Evolutionary conservation across 2,329 filamentous ascomycete species (phyloP), one percentile per base, ranked within the genome.

Genomic region (Thielaviopsis musarum): DNA sequence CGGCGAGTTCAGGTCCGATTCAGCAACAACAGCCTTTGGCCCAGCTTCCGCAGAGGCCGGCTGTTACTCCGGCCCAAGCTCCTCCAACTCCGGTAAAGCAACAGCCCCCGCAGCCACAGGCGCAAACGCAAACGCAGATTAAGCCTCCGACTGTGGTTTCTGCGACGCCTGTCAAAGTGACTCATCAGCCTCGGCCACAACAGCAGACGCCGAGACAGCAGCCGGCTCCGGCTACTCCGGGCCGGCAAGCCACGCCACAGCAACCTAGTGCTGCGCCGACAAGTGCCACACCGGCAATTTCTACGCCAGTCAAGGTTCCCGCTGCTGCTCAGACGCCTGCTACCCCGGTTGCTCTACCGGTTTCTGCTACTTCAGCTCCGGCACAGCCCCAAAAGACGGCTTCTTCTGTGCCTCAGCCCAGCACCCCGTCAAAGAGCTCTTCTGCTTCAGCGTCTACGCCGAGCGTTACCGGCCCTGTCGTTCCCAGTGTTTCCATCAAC

Each of bases 371-470:
- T n/a, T 15, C 38, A 45, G 19, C 34, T 17, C 55, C 49, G 38
- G 24, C 59, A 12, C 52, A 45, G 17, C 38, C 38, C 17, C 5
- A 45, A 9, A 57, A 60, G 48, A 21, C 22, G 5, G 5, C 54
- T 53, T 21, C 54, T 28, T 49, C 30, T 41, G 56, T 30, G 28
- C 45, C 57, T 22, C 53, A 49, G 21, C 59, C 60, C 41, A 54
- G 48, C 26, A 61, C 60, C 19, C 60, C 60, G 6, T 55, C 57
- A 13, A 61, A 61, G 48, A 54, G 21, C 2, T 34, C 54, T 21
- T 55, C 34, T 22, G 57, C 28, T n/a, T 49, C 45, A 49, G 34
- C 28, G 17, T 54, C 28, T 17, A 49, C 45, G 12, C 9, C 54
- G 19, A 19, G 22, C 22, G 49, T 13, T 10, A 15, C 30, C 6